Conservation (phyloP, 495 filamentous ascomycete genomes). For the Penicillium daleae region DNA sequence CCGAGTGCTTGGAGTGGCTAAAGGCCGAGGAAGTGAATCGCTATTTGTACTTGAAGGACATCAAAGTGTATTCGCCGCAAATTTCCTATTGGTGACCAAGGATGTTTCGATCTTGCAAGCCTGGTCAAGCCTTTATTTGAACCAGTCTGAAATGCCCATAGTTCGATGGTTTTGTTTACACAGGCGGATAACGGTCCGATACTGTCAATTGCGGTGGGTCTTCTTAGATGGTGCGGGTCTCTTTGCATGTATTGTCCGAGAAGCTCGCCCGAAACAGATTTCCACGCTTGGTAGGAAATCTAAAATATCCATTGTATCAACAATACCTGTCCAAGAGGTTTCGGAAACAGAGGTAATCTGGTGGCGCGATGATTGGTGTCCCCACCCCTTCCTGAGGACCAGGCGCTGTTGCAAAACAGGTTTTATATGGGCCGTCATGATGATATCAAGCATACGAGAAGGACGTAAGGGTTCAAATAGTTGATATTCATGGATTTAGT, state of each 20-base stretch:
- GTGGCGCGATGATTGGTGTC: background rate
- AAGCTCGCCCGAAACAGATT: no score
- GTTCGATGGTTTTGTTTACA: background rate
- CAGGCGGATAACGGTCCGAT: background rate
- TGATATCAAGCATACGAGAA: background rate
- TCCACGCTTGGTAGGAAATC: background rate
- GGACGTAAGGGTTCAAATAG: background rate
- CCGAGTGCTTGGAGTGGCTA: background rate
- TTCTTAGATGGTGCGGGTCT: background rate
- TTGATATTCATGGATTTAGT: background rate
- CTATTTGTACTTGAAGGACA: background rate
- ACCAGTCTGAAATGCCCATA: background rate
- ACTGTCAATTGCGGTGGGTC: background rate
- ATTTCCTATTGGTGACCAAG: background rate
- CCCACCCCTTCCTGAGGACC: background rate
- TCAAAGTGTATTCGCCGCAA: background rate
- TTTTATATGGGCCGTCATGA: background rate
- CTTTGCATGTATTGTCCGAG: no score
- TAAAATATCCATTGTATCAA: background rate
- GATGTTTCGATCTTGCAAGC: background rate
- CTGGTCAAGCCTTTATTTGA: background rate
- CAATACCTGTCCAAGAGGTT: background rate
- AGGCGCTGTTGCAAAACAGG: background rate
- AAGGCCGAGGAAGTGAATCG: background rate
- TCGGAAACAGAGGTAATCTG: background rate